These are phyloP conservation scores for Colletotrichum shisoi DNA, from an alignment of 2,329 filamentous ascomycete species.

Conservation along the genomic window DNA sequence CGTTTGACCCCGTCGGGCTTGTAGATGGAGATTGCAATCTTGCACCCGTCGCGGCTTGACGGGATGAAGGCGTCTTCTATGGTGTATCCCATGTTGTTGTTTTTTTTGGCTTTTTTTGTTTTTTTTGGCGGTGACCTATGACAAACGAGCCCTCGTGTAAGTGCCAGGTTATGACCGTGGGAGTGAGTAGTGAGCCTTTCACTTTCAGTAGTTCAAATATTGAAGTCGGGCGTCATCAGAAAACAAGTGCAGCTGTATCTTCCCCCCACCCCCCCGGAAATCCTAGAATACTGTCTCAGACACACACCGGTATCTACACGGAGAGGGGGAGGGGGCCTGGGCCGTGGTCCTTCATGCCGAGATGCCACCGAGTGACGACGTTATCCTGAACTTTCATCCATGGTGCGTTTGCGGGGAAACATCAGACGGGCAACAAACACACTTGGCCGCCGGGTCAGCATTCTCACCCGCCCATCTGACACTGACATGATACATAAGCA, in stretches of 20 bases:
- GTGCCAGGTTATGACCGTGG: too few relatives aligned
- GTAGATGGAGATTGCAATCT: conserved; percentile 30
- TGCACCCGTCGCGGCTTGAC: conserved; percentile 23
- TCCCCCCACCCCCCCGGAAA: too few relatives aligned
- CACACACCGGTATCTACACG: not conserved
- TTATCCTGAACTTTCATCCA: conserved; percentile 13
- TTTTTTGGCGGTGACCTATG: too few relatives aligned
- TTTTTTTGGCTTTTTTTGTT: too few relatives aligned
- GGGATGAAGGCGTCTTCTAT: conserved; percentile 27
- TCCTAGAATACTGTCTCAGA: not conserved
- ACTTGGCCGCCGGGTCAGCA: not conserved
- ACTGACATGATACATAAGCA: not conserved
- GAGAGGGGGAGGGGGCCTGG: not conserved
- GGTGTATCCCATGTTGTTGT: conserved; percentile 32
- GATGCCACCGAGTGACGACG: conserved; percentile 18
- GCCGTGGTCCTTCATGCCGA: conserved; percentile 24
- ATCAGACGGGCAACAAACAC: conserved; percentile 1
- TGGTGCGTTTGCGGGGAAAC: conserved; percentile 28
- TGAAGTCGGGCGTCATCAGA: too few relatives aligned
- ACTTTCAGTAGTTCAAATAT: not conserved
- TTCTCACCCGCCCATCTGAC: not conserved
- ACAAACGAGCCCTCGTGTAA: too few relatives aligned
- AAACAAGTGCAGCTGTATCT: not conserved
- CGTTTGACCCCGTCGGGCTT: conserved; percentile 22
- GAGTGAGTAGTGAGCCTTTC: too few relatives aligned